Evolutionary conservation across 352 stramenopile genomes (phyloP), one percentile per base, ranked within the genome.

Genomic region (Pythium biforme): DNA sequence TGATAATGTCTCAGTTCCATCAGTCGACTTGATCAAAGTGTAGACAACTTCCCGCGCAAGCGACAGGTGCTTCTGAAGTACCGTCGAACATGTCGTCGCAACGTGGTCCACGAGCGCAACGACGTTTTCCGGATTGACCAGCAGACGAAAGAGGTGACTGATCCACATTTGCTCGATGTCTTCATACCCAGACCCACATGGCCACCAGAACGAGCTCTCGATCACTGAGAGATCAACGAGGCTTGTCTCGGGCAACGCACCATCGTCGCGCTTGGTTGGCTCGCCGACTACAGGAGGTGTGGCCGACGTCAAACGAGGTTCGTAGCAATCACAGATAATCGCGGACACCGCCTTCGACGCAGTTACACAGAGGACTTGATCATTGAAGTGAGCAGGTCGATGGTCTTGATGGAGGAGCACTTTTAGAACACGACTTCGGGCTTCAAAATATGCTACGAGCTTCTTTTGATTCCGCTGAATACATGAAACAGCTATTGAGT

Each of bases 201-300:
- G 86, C 86, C 86, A 94, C 86, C 83, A 92, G 31, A 88, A 89
- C 1, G 85, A 82, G 49, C 79, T 92, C 27, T 92, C 78, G 14
- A 81, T 77, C 20, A 94, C 76, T 0, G 81, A 88, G 46, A 85
- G 86, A 63, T 94, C 84, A 22, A 94, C 72, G 3, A 87, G 77
- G 39, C 84, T 80, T 5, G 72, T 81, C 47, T 93, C 80, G 0
- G 85, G 87, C 20, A 95, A 51, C 2, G 79, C 84, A 29, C 86
- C 86, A 66, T 94, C 86, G 50, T 91, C 79, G 41, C 69, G 72
- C 47, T 64, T 61, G n/a, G 47, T 10, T 60, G 53, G 43, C 33
- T 72, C 62, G 20, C 43, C 71, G 59, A 20, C 40, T 61, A 17
- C 58, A 40, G 25, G 66, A 59, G 27, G 33, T 26, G 39, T 60